Percentiles rank a stretch among this genome's conserved stretches.
These are phyloP conservation scores for Collybia sp. DNA, from an alignment of 768 basidiomycete genomes.

Conservation along the genomic window DNA sequence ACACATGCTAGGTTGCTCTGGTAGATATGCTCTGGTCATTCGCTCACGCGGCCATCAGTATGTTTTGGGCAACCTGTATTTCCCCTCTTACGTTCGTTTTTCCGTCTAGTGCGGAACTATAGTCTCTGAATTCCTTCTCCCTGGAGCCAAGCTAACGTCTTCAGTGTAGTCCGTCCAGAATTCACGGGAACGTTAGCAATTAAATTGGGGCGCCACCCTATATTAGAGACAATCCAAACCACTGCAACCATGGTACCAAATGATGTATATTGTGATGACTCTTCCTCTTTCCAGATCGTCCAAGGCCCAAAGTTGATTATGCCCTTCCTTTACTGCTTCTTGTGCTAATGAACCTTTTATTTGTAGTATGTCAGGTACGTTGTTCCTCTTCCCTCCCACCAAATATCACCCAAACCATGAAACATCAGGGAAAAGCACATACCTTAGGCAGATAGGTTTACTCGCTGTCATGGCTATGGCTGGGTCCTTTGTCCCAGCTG, in stretches of 20 bases:
- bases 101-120: slow-evolving; percentile 42
- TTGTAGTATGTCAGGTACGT: slow-evolving; percentile 40
- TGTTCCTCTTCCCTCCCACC: too few species aligned
- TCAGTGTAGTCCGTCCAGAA: slow-evolving; percentile 72
- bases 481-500: slow-evolving; percentile 89
- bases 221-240: slow-evolving; percentile 70
- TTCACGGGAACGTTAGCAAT: slow-evolving; percentile 88
- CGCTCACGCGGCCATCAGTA: slow-evolving; percentile 78
- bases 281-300: slow-evolving; percentile 85
- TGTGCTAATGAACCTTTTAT: neutral
- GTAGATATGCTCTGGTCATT: slow-evolving; percentile 91
- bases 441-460: slow-evolving; percentile 82
- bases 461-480: slow-evolving; percentile 84
- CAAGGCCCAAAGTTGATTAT: slow-evolving; percentile 80
- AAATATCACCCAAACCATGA: neutral
- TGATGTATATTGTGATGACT: slow-evolving; percentile 84
- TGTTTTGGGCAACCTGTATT: slow-evolving; percentile 17
- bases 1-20: slow-evolving; percentile 60
- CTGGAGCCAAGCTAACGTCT: neutral
- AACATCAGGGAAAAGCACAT: slow-evolving; percentile 81
- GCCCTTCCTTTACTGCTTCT: neutral
- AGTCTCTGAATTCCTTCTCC: slow-evolving; percentile 17
- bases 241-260: slow-evolving; percentile 77
- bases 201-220: slow-evolving; percentile 84
- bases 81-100: neutral